Base-by-base conservation (phyloP, 2,329 filamentous ascomycete genomes). In the Alternaria sp. region DNA sequence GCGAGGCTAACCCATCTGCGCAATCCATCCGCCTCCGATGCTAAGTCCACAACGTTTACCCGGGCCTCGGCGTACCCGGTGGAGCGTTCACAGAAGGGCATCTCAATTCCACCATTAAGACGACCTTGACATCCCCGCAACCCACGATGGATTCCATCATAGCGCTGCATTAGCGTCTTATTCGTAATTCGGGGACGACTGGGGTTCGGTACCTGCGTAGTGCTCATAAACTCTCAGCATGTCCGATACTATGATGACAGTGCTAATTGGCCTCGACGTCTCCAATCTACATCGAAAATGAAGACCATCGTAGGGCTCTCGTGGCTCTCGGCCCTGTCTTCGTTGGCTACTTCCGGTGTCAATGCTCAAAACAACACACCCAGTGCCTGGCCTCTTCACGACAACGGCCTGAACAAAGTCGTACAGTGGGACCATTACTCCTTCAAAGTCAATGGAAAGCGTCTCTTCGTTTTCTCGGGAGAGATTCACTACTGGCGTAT, bases 361-460 rank as follows among this genome's bases (percentile, higher is more conserved):
- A 54, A 63, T 41, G 74, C 71, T 32, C 73, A 77, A 42, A 65
- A 65, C 43, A 65, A 62, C 39, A 58, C 67, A 7, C 65, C 71
- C 16, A 66, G 60, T 39, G 67, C 80, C 71, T 85, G 82, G 82
- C 82, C 83, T 1, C 57, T 84, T 11, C 81, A 84, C 55, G 79
- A 83, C 69, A 80, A 85, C 61, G 81, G 81, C 5, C 65, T 83
- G 51, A 85, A 79, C 58, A 68, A 80, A 5, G 75, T 81, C 24
- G 83, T 86, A 1, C 77, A 84, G 71, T 86, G 84, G 84, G 84
- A 86, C 61, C 80, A 84, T 56, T 84, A 84, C 70, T 85, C 83
- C 69, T 82, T 85, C 67, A 79, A 82, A 30, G 72, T 86, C 54
- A 81, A 86, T 52, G 82, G 81, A 28, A 79, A 85, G 65, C 75